Evolutionary conservation across 129 eudicot species (phyloP).

Genomic region (Centella asiatica): DNA sequence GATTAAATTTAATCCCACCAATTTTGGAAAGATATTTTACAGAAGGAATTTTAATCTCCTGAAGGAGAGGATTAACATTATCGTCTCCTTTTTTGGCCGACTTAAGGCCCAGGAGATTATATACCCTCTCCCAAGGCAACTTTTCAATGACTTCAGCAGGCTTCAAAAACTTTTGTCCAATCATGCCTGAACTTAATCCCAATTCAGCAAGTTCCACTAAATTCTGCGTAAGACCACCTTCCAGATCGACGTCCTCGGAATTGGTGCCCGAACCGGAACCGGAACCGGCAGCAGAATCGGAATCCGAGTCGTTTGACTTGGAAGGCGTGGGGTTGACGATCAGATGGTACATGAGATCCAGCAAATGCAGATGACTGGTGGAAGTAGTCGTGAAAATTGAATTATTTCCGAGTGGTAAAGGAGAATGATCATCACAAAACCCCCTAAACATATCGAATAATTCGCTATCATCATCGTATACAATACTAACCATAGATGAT

Average conservation of each 20-base stretch:
- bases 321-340: background rate
- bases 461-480: background rate
- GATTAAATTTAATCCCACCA: constrained; percentile 29
- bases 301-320: too few species aligned
- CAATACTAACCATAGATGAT: too few species aligned
- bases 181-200: background rate
- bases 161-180: background rate
- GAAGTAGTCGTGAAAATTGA: too few species aligned
- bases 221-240: background rate
- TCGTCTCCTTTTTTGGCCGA: background rate
- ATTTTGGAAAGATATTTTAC: constrained; percentile 25
- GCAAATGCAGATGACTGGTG: background rate
- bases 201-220: background rate
- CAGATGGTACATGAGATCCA: background rate
- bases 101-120: background rate
- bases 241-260: background rate
- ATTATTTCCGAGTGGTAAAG: background rate
- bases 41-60: constrained; percentile 45
- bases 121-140: constrained; percentile 1
- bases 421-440: background rate
- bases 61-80: background rate
- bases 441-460: too few species aligned
- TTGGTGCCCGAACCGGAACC: too few species aligned
- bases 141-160: background rate
- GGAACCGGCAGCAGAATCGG: too few species aligned